Conservation (phyloP, 371 early-diverging fungal species). For the Rhizopus stolonifer region DNA sequence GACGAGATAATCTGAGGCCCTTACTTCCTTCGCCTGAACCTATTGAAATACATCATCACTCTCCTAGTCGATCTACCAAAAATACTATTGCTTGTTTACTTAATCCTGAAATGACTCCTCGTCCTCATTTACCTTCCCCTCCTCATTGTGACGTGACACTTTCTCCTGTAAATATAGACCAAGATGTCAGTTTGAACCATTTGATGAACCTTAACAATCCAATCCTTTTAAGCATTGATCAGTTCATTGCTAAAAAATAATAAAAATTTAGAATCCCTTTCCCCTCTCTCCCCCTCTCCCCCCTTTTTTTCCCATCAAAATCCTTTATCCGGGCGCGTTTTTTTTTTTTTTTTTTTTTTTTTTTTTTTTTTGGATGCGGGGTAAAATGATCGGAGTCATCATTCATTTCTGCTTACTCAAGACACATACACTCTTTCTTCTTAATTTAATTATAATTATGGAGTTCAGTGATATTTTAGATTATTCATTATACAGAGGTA, state of each 20-base stretch:
- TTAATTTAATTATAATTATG: not conserved
- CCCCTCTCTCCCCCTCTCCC: no score
- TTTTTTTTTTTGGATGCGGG: no score
- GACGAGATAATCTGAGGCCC: slow-evolving; percentile 29
- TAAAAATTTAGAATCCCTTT: no score
- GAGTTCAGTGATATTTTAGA: no score
- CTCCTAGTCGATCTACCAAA: slow-evolving; percentile 40
- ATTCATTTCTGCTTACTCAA: slow-evolving; percentile 1
- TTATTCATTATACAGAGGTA: no score
- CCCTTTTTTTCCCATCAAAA: no score
- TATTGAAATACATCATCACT: slow-evolving; percentile 37
- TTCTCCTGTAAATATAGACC: not conserved
- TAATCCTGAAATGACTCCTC: slow-evolving; percentile 27
- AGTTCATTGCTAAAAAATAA: no score
- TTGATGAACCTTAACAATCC: no score
- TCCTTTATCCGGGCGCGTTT: not conserved
- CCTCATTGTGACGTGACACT: no score
- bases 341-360: no score
- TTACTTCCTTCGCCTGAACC: slow-evolving; percentile 31
- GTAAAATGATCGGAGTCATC: not conserved
- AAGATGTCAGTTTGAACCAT: no score
- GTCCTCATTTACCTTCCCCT: slow-evolving; percentile 41
- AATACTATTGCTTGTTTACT: slow-evolving; percentile 35
- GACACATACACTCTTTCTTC: not conserved
- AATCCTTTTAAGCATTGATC: no score